Base-by-base conservation (phyloP, 495 filamentous ascomycete genomes). In the Symbiotaphrina buchneri region DNA sequence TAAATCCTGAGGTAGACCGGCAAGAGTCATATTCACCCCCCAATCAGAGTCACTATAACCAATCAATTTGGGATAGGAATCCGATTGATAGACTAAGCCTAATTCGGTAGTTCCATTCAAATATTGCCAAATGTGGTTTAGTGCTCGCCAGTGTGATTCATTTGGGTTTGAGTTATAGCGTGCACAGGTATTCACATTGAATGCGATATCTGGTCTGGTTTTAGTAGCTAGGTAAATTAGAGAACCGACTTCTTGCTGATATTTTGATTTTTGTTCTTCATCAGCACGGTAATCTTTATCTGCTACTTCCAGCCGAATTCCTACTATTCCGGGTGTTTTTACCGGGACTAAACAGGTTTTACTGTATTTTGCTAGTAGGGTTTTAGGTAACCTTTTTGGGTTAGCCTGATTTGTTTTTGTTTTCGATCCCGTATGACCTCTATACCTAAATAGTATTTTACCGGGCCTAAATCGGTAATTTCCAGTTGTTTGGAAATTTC, bases 11-110 rank as follows among this genome's bases (percentile, higher is more conserved):
- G 4, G 10, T 28, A 28, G 26, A 5, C 25, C 25, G 5, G 35
- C 41, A 13, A 57, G 35, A 10, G 41, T 49, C 29, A 57, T 52
- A 24, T 34, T 26, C 18, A 18, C 24, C 17, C 21, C 32, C 32
- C 27, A 34, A 15, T 34, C 27, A 2, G 22, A 34, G 18, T 34
- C 22, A 16, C 21, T 7, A 11, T 34, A 34, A 7, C 32, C 32
- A 2, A 10, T 3, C 17, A 34, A 11, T 2, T 34, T 18, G 3
- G 14, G 22, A 15, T 25, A 28, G 16, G 3, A 15, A 6, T 4
- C 13, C 0, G 6, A 3, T 8, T 10, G 2, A 15, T 33, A 41
- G 15, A 18, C 8, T 0, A 42, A n/a, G 0, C 21, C 14, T 0
- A 30, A 13, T 1, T 36, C 25, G 2, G 6, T 28, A 0, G 33